Percentiles rank a stretch among this genome's conserved stretches.
Evolutionary conservation across 768 basidiomycete genomes (phyloP).

Genomic region (Agaricus sinodeliciosus): DNA sequence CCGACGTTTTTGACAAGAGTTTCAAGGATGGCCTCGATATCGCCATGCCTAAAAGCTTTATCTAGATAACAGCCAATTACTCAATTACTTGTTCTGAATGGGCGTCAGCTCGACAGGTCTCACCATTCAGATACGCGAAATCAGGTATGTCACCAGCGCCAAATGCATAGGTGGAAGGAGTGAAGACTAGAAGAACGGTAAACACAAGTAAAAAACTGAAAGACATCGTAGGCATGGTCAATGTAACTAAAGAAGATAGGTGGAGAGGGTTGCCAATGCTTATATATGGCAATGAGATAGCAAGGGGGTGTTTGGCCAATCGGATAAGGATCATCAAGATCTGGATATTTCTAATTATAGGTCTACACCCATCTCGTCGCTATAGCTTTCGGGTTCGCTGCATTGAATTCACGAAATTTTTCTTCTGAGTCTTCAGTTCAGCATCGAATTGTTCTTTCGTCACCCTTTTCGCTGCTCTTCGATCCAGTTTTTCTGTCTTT

Average conservation of each 20-base stretch:
- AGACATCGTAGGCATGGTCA: conserved; percentile 18
- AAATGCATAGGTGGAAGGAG: conserved; percentile 44
- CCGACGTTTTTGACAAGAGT: conserved; percentile 53
- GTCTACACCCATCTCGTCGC: background rate
- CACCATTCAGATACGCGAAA: conserved; percentile 60
- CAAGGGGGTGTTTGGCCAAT: too few relatives aligned
- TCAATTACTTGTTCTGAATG: too few relatives aligned
- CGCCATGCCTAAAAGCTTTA: conserved; percentile 73
- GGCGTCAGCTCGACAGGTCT: conserved; percentile 11
- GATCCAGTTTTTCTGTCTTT: conserved; percentile 57
- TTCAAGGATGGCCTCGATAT: conserved; percentile 64
- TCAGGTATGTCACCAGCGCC: conserved; percentile 68
- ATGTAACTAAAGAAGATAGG: conserved; percentile 5
- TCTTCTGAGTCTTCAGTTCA: conserved; percentile 58
- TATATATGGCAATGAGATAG: background rate
- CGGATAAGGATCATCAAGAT: conserved; percentile 6
- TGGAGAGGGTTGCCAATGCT: background rate
- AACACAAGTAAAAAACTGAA: conserved; percentile 27
- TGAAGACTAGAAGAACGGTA: conserved; percentile 31
- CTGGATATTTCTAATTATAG: background rate
- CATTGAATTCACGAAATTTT: conserved; percentile 40
- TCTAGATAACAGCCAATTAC: conserved; percentile 23
- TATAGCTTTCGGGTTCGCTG: conserved; percentile 39
- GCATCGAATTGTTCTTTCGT: conserved; percentile 55
- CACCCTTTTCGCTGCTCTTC: conserved; percentile 62